Evolutionary conservation across 495 filamentous ascomycete species (phyloP), one percentile per base, ranked within the genome.

Genomic region (Xylaria venustula): DNA sequence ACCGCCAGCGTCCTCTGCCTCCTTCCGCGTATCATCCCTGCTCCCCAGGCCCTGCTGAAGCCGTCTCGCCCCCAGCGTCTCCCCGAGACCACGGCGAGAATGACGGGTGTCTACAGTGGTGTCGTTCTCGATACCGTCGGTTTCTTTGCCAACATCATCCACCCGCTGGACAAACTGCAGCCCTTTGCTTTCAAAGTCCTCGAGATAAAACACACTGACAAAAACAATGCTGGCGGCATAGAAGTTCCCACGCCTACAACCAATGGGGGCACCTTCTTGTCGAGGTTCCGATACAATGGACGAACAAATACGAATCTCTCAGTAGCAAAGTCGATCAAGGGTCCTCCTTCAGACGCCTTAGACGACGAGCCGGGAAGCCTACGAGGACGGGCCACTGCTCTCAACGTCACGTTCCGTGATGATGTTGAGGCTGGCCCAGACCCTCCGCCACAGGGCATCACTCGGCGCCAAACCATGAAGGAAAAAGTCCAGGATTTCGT

Each of bases 1-100:
- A 87, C 84, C 1, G 79, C 83, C 22, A 82, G 79, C 20, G 68
- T 74, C 47, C 72, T 86, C 25, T 85, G 81, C 62, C 71, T 82
- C 20, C 76, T 87, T 8, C 87, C 87, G 30, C 85, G 86, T 48
- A 82, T 90, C 44, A 78, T 89, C 28, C 87, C 87, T 25, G 87
- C 87, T 3, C 87, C 87, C 17, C 86, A 89, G 70, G 82, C 83
- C 30, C 77, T 89, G 25, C 70, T 88, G 36, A 79, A 83, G 45
- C 78, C 85, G 8, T 69, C 77, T 3, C 82, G 87, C 1, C 87
- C 84, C 3, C 71, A 74, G 59, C 81, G 85, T 45, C 74, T 87
- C 36, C 80, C 82, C 61, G 74, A 83, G 51, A 74, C 77, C 19
- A 76, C 75, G 8, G 82, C 83, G 52, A 78, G 75, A 34, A 80